Evolutionary conservation across 768 basidiomycete species (phyloP), one percentile per base, ranked within the genome.

Genomic region (Omphalotus guepiniiformis): DNA sequence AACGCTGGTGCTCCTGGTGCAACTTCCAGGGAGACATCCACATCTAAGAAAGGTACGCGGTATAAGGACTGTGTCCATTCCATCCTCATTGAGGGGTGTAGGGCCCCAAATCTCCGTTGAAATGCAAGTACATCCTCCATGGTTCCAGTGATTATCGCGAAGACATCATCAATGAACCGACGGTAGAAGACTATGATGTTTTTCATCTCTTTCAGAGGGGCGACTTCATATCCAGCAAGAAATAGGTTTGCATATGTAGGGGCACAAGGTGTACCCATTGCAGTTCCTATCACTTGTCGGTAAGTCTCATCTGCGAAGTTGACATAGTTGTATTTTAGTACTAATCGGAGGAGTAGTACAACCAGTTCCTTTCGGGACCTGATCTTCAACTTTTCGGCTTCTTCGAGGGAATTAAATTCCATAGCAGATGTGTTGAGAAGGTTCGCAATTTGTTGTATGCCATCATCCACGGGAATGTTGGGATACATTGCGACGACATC

Each of bases 381-480:
- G 15, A 53, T 18, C 4, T 37, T 35, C 22, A 53, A 16, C 4
- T 23, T 2, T 15, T 22, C 9, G 2, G 53, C 53, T 13, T 50
- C 53, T 0, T 7, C 22, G 12, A 27, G 44, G 15, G 25, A 21
- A 2, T 35, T 18, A 18, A 53, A 53, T 19, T 29, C 38, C 39
- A 53, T 53, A 19, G 7, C 23, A 5, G 44, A 30, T 8, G 40
- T 32, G 6, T 21, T 4, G 32, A 53, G 45, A 1, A 50, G 39
- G 27, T 5, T 7, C n/a, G 21, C 44, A 27, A 41, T 34, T 27
- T 36, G 30, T 3, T 37, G 47, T 19, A 65, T 80, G 19, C 48
- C 38, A 25, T 53, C 52, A 28, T 53, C 52, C 4, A 29, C 39
- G 2, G 52, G 52, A 42, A 49, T 53, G 36, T 49, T 48, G 13